Conservation (phyloP, 768 basidiomycete genomes). For the Auriscalpium orientale region DNA sequence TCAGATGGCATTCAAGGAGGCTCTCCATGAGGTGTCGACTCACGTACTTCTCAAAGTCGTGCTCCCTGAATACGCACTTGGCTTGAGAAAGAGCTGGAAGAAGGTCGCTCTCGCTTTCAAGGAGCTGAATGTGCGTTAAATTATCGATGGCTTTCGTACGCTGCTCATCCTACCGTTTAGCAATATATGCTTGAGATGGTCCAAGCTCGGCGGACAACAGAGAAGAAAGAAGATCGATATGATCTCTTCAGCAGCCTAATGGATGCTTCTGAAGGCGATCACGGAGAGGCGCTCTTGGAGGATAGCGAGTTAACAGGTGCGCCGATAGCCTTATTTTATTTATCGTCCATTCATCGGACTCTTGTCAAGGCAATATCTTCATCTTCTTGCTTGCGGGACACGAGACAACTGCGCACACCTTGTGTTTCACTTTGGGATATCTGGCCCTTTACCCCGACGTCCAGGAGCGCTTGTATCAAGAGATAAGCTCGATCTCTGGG, state of each 20-base stretch:
- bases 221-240: slow-evolving; percentile 13
- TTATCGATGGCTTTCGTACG: not conserved
- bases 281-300: slow-evolving; percentile 6
- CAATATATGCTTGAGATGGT: slow-evolving; percentile 25
- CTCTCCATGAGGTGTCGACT: slow-evolving; percentile 35
- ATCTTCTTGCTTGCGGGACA: slow-evolving; percentile 30
- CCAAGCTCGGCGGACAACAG: slow-evolving; percentile 4
- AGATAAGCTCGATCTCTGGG: slow-evolving; percentile 24
- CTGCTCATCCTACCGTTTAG: not conserved
- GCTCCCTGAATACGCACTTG: slow-evolving; percentile 33
- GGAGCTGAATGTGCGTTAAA: slow-evolving; percentile 31
- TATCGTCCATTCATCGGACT: not conserved
- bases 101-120: slow-evolving; percentile 30
- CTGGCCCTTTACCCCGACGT: slow-evolving; percentile 35
- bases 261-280: slow-evolving; percentile 13
- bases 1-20: slow-evolving; percentile 40
- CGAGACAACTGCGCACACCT: slow-evolving; percentile 31
- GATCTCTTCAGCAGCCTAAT: slow-evolving; percentile 23
- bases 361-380: slow-evolving; percentile 20
- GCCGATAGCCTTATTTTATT: not conserved
- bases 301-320: slow-evolving; percentile 18
- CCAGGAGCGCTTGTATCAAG: slow-evolving; percentile 32
- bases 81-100: slow-evolving; percentile 26
- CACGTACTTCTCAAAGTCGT: slow-evolving; percentile 30
- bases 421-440: slow-evolving; percentile 32